Base-by-base conservation (phyloP, 495 filamentous ascomycete species). In the Penicillium parvum region DNA sequence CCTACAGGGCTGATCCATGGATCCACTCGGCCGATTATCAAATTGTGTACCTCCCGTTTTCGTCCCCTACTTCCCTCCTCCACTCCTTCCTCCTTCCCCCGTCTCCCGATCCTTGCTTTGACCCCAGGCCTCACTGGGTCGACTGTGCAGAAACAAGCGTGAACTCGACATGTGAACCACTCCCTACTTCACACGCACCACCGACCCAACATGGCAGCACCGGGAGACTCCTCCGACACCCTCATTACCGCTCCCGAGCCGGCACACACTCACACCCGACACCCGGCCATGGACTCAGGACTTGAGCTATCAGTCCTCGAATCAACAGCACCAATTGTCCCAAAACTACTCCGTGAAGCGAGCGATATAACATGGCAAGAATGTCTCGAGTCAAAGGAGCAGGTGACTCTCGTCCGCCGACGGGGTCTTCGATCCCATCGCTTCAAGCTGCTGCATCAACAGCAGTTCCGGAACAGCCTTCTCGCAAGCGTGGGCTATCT, bases 401-500 rank as follows among this genome's bases (percentile, higher is more conserved):
- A 52, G 12, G 60, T 64, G 5, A 51, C 47, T 7, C 32, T 65
- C 7, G 27, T 53, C 34, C 50, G 52, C 15, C 52, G 58, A n/a
- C n/a, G n/a, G n/a, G n/a, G n/a, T n/a, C n/a, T n/a, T 7, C 41
- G 45, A 10, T 18, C 53, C 3, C 44, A 47, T 4, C 52, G 58
- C 0, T 50, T 54, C 17, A 54, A 40, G 1, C 49, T 69, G 0
- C 26, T 50, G 4, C 50, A 55, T 30, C 64, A 64, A 25, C 51
- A 53, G 7, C 65, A 69, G 41, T 65, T 72, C 41, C 57, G 57
- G 7, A 78, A 78, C 54, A 72, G 60, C 37, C 57, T 78, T 1
- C 64, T 76, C 14, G 60, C 64, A 1, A 61, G 68, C 32, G 65
- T 74, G 1, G 74, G 71, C 1, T 73, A 66, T 36, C 63, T 78